These are phyloP conservation scores for Exobasidium cylindrosporum DNA, from an alignment of 1,284 basidiomycete genomes.

Conservation along the genomic window DNA sequence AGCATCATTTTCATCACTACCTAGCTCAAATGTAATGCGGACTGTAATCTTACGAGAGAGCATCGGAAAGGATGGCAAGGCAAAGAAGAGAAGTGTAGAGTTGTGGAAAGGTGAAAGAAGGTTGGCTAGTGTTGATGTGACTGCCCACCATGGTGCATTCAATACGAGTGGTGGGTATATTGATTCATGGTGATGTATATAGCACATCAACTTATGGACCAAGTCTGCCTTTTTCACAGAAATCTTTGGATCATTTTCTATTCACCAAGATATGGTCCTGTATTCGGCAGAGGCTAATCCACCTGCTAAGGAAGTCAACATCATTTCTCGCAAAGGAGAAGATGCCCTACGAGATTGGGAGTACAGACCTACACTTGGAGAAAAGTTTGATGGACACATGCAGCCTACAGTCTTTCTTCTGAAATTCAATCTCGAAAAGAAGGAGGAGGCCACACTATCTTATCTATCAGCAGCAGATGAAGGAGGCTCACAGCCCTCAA, in stretches of 20 bases:
- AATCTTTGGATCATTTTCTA: slow-evolving; percentile 7
- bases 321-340: neutral
- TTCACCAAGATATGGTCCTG: slow-evolving; percentile 50
- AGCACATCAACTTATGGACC: slow-evolving; percentile 56
- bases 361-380: neutral
- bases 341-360: neutral
- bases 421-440: slow-evolving; percentile 8
- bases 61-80: slow-evolving; percentile 7
- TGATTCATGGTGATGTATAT: neutral
- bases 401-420: slow-evolving; percentile 7
- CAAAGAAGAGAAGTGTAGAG: slow-evolving; percentile 64
- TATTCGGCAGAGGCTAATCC: slow-evolving; percentile 59
- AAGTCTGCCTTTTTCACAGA: neutral
- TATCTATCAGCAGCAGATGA: neutral
- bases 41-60: neutral
- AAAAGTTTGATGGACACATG: neutral
- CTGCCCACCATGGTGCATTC: slow-evolving; percentile 64
- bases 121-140: slow-evolving; percentile 62
- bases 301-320: slow-evolving; percentile 22
- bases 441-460: neutral
- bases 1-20: slow-evolving; percentile 4
- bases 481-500: neutral
- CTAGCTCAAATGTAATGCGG: neutral
- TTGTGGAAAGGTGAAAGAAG: slow-evolving; percentile 62
- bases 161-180: slow-evolving; percentile 63